Base-by-base conservation (phyloP, 75 land plant species). In the Picea sitchensis region DNA sequence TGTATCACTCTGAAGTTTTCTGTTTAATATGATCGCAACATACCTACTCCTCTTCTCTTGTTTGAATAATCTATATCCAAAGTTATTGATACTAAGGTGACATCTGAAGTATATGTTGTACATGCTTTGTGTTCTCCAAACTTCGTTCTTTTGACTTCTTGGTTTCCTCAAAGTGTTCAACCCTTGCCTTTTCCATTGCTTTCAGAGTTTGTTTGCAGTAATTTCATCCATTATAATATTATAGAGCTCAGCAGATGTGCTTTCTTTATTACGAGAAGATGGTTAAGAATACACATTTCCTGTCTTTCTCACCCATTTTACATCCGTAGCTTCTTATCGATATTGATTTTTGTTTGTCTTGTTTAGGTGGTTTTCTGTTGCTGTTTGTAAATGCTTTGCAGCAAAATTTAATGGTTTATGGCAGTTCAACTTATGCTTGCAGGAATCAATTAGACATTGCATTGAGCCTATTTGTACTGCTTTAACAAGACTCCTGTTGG, bases 381-480 rank as follows among this genome's bases (percentile, higher is more conserved):
- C 21, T 51, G 8, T 69, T 41, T 69, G 51, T 69, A 20, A 69
- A 38, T 69, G 73, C 41, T n/a, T 69, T 20, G 47, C 36, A 34
- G 17, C 36, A 69, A 41, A 69, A 41, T 69, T 20, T 69, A 69
- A 51, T 69, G 73, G 44, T 69, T 69, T 69, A 69, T 69, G 73
- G 73, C 47, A 69, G n/a, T 69, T 69, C 41, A 41, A 20, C 73
- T 68, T 68, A 68, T 68, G 72, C 72, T 68, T 68, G 72, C 72
- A 68, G 72, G 72, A 68, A 15, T 68, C 44, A 20, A 34, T 68
- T 68, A 68, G 44, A 3, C 72, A 68, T 68, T 68, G 44, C 72
- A 38, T 68, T 68, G 44, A 68, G 72, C 72, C 72, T 68, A 36
- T 74, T 56, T 74, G 58, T 51, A 56, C 76, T 14, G 58, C 23